Conservation (phyloP, 2,329 filamentous ascomycete genomes). For the Golovinomyces cichoracearum region DNA sequence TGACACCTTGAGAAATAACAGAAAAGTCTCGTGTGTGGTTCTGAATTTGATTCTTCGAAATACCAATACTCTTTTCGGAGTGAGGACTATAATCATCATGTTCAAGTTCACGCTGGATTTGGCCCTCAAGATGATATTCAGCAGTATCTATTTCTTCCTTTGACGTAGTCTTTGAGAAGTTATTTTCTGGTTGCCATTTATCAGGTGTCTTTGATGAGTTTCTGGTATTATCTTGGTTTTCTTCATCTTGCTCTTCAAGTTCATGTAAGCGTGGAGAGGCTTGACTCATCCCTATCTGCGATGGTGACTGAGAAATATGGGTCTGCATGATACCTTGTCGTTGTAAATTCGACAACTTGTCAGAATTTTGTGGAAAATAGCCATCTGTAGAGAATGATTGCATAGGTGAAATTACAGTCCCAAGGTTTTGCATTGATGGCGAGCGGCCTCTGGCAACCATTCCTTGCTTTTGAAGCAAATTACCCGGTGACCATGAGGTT, state of each 20-base stretch:
- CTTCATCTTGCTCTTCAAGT: slow-evolving; percentile 48
- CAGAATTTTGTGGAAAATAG: slow-evolving; percentile 14
- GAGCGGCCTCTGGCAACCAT: slow-evolving; percentile 29
- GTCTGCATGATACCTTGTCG: slow-evolving; percentile 24
- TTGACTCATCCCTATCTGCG: slow-evolving; percentile 18
- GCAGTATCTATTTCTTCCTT: slow-evolving; percentile 68
- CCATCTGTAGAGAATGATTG: slow-evolving; percentile 29
- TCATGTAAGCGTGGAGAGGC: slow-evolving; percentile 41
- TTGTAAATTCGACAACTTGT: slow-evolving; percentile 21
- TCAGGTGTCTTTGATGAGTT: slow-evolving; percentile 30
- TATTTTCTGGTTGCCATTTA: slow-evolving; percentile 35
- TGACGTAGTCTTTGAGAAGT: slow-evolving; percentile 51
- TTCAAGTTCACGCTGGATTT: slow-evolving; percentile 52
- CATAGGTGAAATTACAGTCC: slow-evolving; percentile 33
- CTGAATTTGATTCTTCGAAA: no score
- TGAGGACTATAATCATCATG: slow-evolving; percentile 53
- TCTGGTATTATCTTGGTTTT: slow-evolving; percentile 16
- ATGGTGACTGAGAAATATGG: slow-evolving; percentile 23
- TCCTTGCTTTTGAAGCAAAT: slow-evolving; percentile 25
- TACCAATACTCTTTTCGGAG: slow-evolving; percentile 13
- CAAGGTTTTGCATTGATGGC: slow-evolving; percentile 31
- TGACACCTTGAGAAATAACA: no score
- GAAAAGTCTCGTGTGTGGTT: no score
- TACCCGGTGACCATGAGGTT: slow-evolving; percentile 31
- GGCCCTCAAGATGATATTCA: slow-evolving; percentile 61